These are phyloP conservation scores for Prunus kanzakura DNA, from an alignment of 306 rosid species.

Conservation along the genomic window DNA sequence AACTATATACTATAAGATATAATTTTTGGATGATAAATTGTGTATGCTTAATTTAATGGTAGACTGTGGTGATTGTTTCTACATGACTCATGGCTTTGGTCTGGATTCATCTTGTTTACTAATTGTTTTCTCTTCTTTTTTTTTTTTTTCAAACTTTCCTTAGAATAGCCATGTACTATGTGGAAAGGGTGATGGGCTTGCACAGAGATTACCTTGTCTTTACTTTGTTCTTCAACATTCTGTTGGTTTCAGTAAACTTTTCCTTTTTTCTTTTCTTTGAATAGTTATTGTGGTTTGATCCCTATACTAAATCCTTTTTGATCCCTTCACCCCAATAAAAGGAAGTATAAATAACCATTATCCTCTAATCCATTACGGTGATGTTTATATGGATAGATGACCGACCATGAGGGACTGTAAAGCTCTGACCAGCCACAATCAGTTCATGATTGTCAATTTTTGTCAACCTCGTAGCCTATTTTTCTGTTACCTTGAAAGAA, in stretches of 20 bases:
- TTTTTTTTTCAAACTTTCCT: no score
- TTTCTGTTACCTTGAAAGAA: conserved; percentile 2
- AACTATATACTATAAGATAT: neutral
- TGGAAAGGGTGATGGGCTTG: no score
- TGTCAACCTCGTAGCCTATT: conserved; percentile 5
- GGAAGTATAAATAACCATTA: neutral
- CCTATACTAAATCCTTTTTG: no score
- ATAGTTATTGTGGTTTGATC: no score
- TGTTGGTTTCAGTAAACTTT: neutral
- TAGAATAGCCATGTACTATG: no score
- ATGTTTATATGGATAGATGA: no score
- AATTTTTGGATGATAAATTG: neutral
- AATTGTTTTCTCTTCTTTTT: no score
- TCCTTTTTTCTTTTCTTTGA: no score
- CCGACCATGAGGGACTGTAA: no score
- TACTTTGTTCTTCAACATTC: neutral
- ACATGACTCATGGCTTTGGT: neutral
- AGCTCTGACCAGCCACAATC: neutral
- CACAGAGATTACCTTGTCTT: neutral
- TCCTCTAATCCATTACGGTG: neutral
- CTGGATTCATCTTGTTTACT: no score
- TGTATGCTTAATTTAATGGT: neutral
- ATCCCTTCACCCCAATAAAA: no score
- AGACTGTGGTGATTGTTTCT: neutral
- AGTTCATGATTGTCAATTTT: neutral